Base-by-base conservation (phyloP, 345 rosid genomes). In the Lepidium aucheri region DNA sequence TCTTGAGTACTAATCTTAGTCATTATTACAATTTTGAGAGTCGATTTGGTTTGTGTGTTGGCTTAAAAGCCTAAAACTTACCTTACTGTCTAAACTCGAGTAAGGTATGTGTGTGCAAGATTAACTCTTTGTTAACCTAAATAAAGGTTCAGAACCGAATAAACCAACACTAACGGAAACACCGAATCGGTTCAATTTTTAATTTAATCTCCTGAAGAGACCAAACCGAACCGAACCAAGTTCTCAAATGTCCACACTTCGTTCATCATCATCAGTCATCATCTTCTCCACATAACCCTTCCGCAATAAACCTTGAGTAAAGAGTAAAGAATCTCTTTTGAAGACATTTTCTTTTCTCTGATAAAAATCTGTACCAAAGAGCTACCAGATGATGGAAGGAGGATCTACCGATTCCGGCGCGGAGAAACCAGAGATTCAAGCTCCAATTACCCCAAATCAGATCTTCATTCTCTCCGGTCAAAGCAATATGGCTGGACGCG, bases 401-500 rank as follows among this genome's bases (percentile, higher is more conserved):
- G 52, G 36, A 55, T 57, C 52, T 20, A 46, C 38, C 3, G 11
- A 7, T 60, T 46, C 63, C 44, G 63, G 43, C 12, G 36, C 39
- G 9, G 64, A 54, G 12, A 45, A 40, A 40, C 11, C 15, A 2
- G 68, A 55, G 73, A 62, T 39, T 38, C 65, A 60, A 11, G 4
- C 73, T 3, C 67, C 34, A 6, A 16, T 24, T 6, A 6, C 63
- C 28, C 67, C 74, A 15, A 70, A 78, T 4, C 86, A 85, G 60
- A 83, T 90, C 73, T 93, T 88, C 81, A 77, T 93, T 49, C 83
- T 93, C 68, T 84, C 96, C 40, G 96, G 98, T 7, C 96, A 93
- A 76, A 93, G 99, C 81, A 93, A 90, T 85, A 90, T 88, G 96
- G 83, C 87, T 8, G 96, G 97, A 52, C 86, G 92, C 39, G 98